These are phyloP conservation scores for Vitis rupestris DNA, from an alignment of 164 flowering plant species.

Conservation along the genomic window DNA sequence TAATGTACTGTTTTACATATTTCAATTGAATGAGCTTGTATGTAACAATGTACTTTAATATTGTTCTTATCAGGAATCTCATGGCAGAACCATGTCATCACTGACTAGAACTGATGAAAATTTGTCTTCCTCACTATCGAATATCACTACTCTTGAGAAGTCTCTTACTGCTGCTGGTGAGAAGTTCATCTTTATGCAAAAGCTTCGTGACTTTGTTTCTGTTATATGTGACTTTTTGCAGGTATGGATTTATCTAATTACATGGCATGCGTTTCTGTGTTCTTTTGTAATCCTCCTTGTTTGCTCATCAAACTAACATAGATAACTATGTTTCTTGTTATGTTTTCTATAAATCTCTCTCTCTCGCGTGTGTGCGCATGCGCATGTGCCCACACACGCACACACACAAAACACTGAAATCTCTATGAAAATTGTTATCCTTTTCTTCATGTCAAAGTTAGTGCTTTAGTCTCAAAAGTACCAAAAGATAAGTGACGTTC, in stretches of 20 bases:
- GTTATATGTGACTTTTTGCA: constrained; percentile 89
- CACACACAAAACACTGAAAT: too few species aligned
- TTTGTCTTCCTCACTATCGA: constrained; percentile 60
- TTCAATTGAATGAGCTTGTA: not conserved
- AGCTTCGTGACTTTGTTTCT: constrained; percentile 90
- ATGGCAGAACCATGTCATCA: constrained; percentile 54
- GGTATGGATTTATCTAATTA: constrained; percentile 57
- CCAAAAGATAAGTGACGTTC: too few species aligned
- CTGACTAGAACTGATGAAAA: constrained; percentile 61
- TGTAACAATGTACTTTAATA: not conserved
- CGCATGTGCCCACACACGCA: too few species aligned
- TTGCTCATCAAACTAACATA: not conserved
- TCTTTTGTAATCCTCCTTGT: not conserved
- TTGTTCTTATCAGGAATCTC: constrained; percentile 61
- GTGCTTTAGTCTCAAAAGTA: too few species aligned
- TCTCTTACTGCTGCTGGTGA: constrained; percentile 79
- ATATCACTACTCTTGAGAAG: constrained; percentile 64
- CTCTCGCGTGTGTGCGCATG: too few species aligned
- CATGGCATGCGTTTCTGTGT: constrained; percentile 3
- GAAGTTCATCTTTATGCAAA: constrained; percentile 95
- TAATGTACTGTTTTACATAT: not conserved
- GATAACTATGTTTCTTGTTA: not conserved
- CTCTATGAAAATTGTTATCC: too few species aligned
- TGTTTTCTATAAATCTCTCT: not conserved
- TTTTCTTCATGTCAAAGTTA: too few species aligned